These are phyloP conservation scores for Alloascoidea africana DNA, from an alignment of 805 yeast genomes.

Conservation along the genomic window DNA sequence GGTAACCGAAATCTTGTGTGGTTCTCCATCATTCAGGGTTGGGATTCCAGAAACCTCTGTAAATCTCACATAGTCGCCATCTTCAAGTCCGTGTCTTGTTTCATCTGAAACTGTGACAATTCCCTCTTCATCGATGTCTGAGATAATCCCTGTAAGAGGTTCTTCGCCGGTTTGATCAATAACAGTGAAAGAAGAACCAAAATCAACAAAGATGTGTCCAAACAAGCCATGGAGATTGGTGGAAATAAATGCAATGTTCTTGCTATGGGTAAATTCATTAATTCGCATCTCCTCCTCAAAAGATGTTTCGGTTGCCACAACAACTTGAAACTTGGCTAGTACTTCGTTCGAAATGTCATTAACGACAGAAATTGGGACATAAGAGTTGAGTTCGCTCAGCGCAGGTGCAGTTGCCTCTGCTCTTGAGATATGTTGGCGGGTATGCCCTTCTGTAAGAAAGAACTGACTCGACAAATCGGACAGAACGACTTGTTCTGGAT, in stretches of 20 bases:
- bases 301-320: slow-evolving; percentile 63
- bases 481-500: slow-evolving; percentile 52
- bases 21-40: slow-evolving; percentile 55
- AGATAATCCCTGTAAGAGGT: slow-evolving; percentile 71
- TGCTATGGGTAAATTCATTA: slow-evolving; percentile 58
- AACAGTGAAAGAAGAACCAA: slow-evolving; percentile 69
- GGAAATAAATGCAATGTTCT: slow-evolving; percentile 64
- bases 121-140: slow-evolving; percentile 79
- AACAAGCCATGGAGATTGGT: slow-evolving; percentile 80
- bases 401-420: slow-evolving; percentile 53
- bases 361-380: slow-evolving; percentile 71
- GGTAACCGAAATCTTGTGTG: slow-evolving; percentile 64
- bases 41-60: slow-evolving; percentile 74
- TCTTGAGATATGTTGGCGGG: slow-evolving; percentile 69
- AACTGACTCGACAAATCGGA: slow-evolving; percentile 82
- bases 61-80: slow-evolving; percentile 81
- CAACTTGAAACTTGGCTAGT: slow-evolving; percentile 51
- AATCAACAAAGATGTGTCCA: slow-evolving; percentile 80
- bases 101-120: slow-evolving; percentile 90
- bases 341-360: slow-evolving; percentile 35
- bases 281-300: slow-evolving; percentile 63
- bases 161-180: slow-evolving; percentile 89
- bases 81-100: slow-evolving; percentile 84
- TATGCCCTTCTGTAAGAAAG: slow-evolving; percentile 53
- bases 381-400: slow-evolving; percentile 72